Evolutionary conservation across 2,329 filamentous ascomycete species (phyloP), one percentile per base, ranked within the genome.

Genomic region (Botryotinia convoluta): DNA sequence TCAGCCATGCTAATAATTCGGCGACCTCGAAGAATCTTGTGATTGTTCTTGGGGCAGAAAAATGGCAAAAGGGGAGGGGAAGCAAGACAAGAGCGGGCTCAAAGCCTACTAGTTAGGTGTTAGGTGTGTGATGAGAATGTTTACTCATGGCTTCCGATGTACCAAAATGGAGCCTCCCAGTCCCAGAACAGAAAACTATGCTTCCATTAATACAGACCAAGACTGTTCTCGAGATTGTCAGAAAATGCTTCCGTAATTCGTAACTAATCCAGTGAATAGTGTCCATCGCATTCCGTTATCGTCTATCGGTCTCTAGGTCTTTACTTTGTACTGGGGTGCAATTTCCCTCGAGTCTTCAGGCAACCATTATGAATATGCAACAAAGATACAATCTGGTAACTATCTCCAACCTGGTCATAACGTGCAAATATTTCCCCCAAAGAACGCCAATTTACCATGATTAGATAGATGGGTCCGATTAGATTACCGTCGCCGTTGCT

Each of bases 11-110:
- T 51, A 39, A 39, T 32, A 51, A 39, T 32, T 71, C 69, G 69
- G 39, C 69, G 69, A 71, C 69, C 69, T 71, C 45, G 20, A 68
- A 48, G 32, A 63, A 26, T 71, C 59, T 26, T 51, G 60, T 71
- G 69, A 51, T 64, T 51, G 35, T 64, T 26, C 7, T 65, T 63
- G 4, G 59, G 26, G 26, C 18, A 71, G 61, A 29, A 14, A 69
- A 22, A 44, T 32, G 26, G 45, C n/a, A 22, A 69, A 62, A 48
- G 29, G 39, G 68, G 57, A n/a, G 42, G 61, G 35, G 64, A 57
- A 39, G 51, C 48, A 68, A 68, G 48, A 37, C 35, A 57, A 54
- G 45, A 54, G 54, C n/a, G 14, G 48, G 48, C 45, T 68, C 39
- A 29, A 22, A 68, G 20, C 18, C 48, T 26, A 68, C 35, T 42